Conservation (phyloP, 139 green algal genomes). For the Micractinium sp. region DNA sequence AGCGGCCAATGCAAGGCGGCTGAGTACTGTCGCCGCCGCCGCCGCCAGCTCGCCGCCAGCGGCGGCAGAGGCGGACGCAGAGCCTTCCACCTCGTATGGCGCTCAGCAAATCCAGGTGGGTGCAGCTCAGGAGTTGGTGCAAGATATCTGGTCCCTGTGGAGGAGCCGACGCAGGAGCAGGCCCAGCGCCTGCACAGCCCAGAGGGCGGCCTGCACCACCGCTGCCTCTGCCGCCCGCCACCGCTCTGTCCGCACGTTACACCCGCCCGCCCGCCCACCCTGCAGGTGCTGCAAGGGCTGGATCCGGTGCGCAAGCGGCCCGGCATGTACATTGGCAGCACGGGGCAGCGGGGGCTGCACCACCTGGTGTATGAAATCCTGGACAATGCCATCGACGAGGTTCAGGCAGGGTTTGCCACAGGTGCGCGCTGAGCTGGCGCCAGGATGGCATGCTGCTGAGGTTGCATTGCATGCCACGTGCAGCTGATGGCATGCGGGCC, state of each 20-base stretch:
- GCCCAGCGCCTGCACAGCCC: not conserved
- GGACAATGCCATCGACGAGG: conserved; percentile 95
- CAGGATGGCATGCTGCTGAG: not conserved
- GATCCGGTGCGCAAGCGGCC: conserved; percentile 97
- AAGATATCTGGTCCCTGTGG: not conserved
- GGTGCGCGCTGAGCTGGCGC: not conserved
- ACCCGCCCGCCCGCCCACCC: not conserved
- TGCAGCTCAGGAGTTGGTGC: not conserved
- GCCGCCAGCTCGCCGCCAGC: not conserved
- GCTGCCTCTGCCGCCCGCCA: not conserved
- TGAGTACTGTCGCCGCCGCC: not conserved
- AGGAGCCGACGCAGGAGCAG: not conserved
- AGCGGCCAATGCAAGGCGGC: not conserved
- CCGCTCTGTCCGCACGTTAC: not conserved
- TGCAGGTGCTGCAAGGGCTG: conserved; percentile 95
- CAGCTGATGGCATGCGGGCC: not conserved
- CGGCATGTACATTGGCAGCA: conserved; percentile 99
- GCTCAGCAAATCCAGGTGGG: conserved; percentile 50
- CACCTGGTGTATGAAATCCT: conserved; percentile 98
- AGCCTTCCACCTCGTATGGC: conserved; percentile 26
- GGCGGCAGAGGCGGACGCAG: conserved; percentile 5
- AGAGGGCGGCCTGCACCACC: no score
- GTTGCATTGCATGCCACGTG: not conserved
- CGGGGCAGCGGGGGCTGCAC: conserved; percentile 89
- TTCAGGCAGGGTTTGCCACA: conserved; percentile 85